Evolutionary conservation across 768 basidiomycete genomes (phyloP), one percentile per base, ranked within the genome.

Genomic region (Clavaria fumosa): DNA sequence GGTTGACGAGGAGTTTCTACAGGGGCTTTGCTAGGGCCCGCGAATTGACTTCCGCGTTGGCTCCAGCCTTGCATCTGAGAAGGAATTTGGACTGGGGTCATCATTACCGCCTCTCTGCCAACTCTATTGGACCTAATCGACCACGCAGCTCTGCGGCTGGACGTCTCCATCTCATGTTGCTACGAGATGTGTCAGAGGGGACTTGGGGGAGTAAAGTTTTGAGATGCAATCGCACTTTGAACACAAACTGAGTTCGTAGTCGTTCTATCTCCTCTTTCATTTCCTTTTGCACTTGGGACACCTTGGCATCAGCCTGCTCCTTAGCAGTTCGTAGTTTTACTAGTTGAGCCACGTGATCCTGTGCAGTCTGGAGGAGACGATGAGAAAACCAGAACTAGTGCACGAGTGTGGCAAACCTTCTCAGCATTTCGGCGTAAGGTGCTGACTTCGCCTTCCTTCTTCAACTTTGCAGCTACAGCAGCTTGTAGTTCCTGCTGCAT

Each of bases 361-460:
- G 66, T 30, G 66, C 57, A 36, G 61, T 65, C 79, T 81, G 40
- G 15, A 42, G 37, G 12, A 20, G 35, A 32, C 4, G 15, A 38
- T 48, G 19, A 49, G 39, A 17, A 40, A n/a, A 28, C 15, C 17
- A 28, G 34, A 19, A 4, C 23, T 17, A 36, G 23, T 33, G 30
- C 39, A 27, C 34, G 17, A 19, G 5, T 15, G 23, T 4, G 17
- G 33, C 45, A 35, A 47, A 78, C 82, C 65, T 76, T 78, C 46
- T 80, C 75, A 7, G 78, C 67, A n/a, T 55, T 67, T 45, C 70
- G 71, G 45, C 80, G 62, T 35, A 85, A 51, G 27, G 77, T 70
- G 11, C 64, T 64, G 4, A 78, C 78, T 57, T 85, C 81, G 4
- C 82, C 82, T 21, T 78, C 73, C 49, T 75, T 81, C 22, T 62